A percentile compares a stretch with the other conserved stretches of the same genome.
These are phyloP conservation scores for Azolla pinnata DNA, from an alignment of 75 land plant genomes.

Conservation along the genomic window DNA sequence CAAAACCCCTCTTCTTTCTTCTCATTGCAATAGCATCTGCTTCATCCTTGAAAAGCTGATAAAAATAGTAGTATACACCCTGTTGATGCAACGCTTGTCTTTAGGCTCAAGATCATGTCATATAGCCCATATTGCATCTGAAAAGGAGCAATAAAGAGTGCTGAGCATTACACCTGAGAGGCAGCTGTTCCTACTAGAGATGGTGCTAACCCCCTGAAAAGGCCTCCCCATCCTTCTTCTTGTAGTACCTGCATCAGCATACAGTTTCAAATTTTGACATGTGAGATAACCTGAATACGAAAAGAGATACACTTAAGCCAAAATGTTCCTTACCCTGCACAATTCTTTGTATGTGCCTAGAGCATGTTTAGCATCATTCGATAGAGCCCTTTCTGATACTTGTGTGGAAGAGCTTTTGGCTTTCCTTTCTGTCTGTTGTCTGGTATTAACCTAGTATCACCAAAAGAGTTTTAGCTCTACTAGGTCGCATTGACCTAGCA, in stretches of 20 bases:
- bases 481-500: too few relatives aligned
- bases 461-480: too few relatives aligned
- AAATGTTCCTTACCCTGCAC: constrained; percentile 36
- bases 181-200: constrained; percentile 84
- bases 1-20: constrained; percentile 51
- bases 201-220: constrained; percentile 80
- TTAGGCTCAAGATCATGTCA: too few relatives aligned
- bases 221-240: constrained; percentile 82
- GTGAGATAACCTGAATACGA: not conserved
- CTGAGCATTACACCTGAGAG: constrained; percentile 89
- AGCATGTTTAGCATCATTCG: constrained; percentile 22
- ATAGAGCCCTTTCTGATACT: constrained; percentile 3
- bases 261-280: not conserved
- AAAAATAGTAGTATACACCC: constrained; percentile 99
- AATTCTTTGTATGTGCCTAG: constrained; percentile 50
- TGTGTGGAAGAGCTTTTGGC: constrained; percentile 19
- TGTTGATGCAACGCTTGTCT: too few relatives aligned
- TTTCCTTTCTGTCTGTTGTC: constrained; percentile 87
- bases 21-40: constrained; percentile 60
- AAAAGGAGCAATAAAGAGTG: too few relatives aligned
- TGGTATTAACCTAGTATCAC: constrained; percentile 96
- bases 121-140: too few relatives aligned
- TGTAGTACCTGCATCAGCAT: constrained; percentile 48
- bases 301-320: not conserved
- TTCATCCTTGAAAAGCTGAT: constrained; percentile 80